Evolutionary conservation across 2,329 filamentous ascomycete genomes (phyloP), one percentile per base, ranked within the genome.

Genomic region (Claviceps sp.): DNA sequence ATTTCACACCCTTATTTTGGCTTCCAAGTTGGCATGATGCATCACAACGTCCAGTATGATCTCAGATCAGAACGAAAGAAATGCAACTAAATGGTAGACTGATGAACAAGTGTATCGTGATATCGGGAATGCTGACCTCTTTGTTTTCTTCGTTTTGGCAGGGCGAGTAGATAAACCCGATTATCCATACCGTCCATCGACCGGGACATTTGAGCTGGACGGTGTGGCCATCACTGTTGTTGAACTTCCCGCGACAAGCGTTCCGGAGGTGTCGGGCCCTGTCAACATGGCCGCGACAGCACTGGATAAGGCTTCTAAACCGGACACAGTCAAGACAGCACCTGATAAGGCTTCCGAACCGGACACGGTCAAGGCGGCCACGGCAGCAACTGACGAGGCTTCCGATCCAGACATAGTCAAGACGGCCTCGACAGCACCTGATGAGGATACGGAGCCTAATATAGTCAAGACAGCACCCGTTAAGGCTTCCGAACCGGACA

Each of bases 161-260:
- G 68, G 68, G 1, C 64, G 67, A 50, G 61, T 52, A 42, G 67
- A 70, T 58, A 61, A 58, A 49, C 56, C 59, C 22, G 55, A 59
- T n/a, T 58, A 64, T 50, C 59, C 58, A 37, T 56, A 59, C 47
- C 59, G 54, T 14, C 62, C 65, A 8, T 54, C 52, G 16, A 60
- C 56, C 52, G 59, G 59, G 51, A 58, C 64, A n/a, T 68, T 65
- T 52, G 68, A 70, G 55, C 68, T 70, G 67, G 68, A 70, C 52
- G 67, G 60, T 26, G 62, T 63, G 7, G 61, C 57, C 30, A 56
- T 57, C 11, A 58, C 59, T 24, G 64, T 65, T 11, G 58, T 62
- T 13, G 67, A 70, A 55, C 59, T 70, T 37, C 65, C 68, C 13
- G 64, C 62, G 24, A 53, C 60, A 19, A 58, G 56, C 24, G 43